Evolutionary conservation across 2,329 filamentous ascomycete species (phyloP).

Genomic region (Ceratocystis smalleyi): DNA sequence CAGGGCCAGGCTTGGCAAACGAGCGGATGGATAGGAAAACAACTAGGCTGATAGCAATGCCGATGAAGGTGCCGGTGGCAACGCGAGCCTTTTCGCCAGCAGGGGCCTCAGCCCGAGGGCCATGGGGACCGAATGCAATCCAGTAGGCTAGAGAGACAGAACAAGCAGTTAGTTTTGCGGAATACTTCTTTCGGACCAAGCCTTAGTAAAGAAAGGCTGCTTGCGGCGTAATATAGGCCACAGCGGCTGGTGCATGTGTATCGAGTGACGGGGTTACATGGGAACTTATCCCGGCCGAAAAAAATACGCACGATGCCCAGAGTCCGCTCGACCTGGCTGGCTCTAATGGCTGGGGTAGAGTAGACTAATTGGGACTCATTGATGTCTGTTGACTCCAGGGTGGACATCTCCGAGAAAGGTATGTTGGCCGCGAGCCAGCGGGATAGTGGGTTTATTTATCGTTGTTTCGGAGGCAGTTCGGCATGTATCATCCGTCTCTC

Average conservation of each 20-base stretch:
- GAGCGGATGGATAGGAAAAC: slow-evolving; percentile 59
- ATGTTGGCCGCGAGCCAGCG: not conserved
- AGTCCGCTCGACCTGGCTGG: not conserved
- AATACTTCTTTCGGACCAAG: not conserved
- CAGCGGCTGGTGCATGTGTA: not conserved
- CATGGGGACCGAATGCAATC: slow-evolving; percentile 95
- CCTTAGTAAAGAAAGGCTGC: not conserved
- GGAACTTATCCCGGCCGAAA: not conserved
- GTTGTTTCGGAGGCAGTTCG: slow-evolving; percentile 7
- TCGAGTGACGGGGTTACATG: not conserved
- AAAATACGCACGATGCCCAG: not conserved
- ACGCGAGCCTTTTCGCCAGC: slow-evolving; percentile 75
- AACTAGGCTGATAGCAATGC: slow-evolving; percentile 48
- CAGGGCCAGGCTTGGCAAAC: slow-evolving; percentile 56
- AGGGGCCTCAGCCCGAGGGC: slow-evolving; percentile 67
- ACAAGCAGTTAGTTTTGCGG: not conserved
- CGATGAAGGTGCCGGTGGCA: slow-evolving; percentile 53
- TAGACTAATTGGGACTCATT: not conserved
- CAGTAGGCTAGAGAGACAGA: slow-evolving; percentile 60
- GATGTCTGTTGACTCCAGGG: not conserved
- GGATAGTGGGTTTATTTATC: not conserved
- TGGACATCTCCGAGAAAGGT: not conserved
- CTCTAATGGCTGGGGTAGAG: not conserved
- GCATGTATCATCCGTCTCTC: not conserved
- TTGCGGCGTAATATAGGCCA: not conserved